Base-by-base conservation (phyloP, 2,329 filamentous ascomycete species). In the Xylariales sp. region DNA sequence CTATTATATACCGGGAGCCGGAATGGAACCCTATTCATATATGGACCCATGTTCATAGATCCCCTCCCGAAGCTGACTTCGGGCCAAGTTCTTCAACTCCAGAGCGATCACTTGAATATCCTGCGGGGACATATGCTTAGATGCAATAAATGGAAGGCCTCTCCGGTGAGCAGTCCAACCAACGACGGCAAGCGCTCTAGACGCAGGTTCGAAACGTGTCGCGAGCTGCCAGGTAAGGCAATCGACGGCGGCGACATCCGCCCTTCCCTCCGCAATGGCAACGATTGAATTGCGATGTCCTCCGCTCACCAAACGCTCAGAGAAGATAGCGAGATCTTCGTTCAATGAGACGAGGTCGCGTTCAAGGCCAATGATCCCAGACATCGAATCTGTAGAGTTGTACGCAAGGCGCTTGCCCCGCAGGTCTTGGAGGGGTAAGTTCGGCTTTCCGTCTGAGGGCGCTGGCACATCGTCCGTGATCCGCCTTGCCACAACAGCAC, bases 151-250 rank as follows among this genome's bases (percentile, higher is more conserved):
- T 1, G 68, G 68, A 14, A 70, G 41, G 14, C 68, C 68, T 46
- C 23, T 62, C 36, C 68, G 62, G 30, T 36, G 59, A 36, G 59
- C 46, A 9, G 68, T 70, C 68, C 68, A 70, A 18, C 68, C 68
- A n/a, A 69, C 39, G 4, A 69, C 65, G 55, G 54, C 52, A 39
- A 70, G 62, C 12, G 41, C 18, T 0, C 14, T 8, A 30, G 62
- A 53, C 9, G 56, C 39, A 5, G 68, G 32, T 48, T 70, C 68
- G 45, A 64, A 70, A 8, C 56, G 62, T 28, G 66, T 63, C 23
- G 68, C 68, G 5, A 70, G 62, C 43, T 69, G n/a, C 68, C 68
- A 70, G 50, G 58, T 69, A 16, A 66, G 41, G 48, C 68, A 70
- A 50, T 70, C 68, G 52, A 70, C 16, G 6, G 66, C 68, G 8